phyloP scores from a whole-genome alignment of 2,329 filamentous ascomycete genomes.

The Fusarium piperis region DNA sequence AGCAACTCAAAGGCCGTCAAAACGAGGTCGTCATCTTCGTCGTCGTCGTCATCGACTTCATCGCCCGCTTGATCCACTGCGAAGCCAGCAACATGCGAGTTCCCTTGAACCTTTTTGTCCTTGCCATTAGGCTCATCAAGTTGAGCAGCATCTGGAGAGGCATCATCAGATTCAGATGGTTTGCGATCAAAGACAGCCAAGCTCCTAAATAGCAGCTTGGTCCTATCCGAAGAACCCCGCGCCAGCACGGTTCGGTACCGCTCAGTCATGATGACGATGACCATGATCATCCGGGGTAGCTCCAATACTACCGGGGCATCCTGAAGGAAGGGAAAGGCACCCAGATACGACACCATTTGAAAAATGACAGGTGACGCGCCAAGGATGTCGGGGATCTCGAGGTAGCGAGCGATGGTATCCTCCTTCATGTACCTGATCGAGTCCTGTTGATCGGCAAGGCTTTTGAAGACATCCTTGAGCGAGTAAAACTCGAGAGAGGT shows the following conservation, averaged over 20 bases:
- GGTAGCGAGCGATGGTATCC: constrained; percentile 75
- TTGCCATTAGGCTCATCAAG: constrained; percentile 13
- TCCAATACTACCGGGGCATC: constrained; percentile 77
- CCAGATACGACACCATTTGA: constrained; percentile 76
- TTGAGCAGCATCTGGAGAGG: not conserved
- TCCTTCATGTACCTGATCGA: constrained; percentile 72
- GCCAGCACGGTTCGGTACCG: constrained; percentile 72
- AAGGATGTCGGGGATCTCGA: constrained; percentile 77
- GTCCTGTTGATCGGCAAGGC: constrained; percentile 72
- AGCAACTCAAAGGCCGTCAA: constrained; percentile 75
- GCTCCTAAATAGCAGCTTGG: constrained; percentile 75
- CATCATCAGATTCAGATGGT: constrained; percentile 46
- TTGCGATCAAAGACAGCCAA: constrained; percentile 76
- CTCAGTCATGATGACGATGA: constrained; percentile 77
- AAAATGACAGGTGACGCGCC: constrained; percentile 74
- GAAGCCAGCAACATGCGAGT: constrained; percentile 52
- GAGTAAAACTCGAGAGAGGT: constrained; percentile 77
- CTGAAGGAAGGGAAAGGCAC: constrained; percentile 77
- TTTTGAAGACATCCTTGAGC: constrained; percentile 77
- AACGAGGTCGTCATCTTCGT: constrained; percentile 70
- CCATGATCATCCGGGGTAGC: constrained; percentile 76
- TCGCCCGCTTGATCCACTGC: constrained; percentile 57
- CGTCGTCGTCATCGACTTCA: constrained; percentile 57
- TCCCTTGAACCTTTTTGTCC: constrained; percentile 1
- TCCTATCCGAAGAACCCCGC: constrained; percentile 65